Base-by-base conservation (phyloP, 1,284 basidiomycete genomes). In the Pseudozyma hubeiensis region DNA sequence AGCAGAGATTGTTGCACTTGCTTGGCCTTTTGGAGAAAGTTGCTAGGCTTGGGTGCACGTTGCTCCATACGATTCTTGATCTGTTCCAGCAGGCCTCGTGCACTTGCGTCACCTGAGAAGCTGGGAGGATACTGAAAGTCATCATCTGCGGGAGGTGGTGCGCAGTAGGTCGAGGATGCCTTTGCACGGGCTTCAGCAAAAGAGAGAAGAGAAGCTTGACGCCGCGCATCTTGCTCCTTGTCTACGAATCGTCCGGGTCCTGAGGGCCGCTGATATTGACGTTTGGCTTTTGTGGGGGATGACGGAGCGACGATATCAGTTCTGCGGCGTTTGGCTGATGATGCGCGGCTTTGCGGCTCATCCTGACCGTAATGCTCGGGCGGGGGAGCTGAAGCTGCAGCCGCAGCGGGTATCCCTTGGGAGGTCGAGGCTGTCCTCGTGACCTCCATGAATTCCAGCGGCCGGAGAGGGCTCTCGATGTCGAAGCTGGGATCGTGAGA, bases 1-100 rank as follows among this genome's bases (percentile, higher is more conserved):
- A 68, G 43, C 33, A 73, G 35, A 10, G 64, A 63, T 57, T 73
- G 64, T 44, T 73, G 70, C 7, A 68, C 70, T 51, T 67, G 53
- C 16, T 73, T 67, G 0, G 70, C 70, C 30, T 55, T 67, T 13
- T 65, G 63, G 30, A 73, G 39, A 9, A 73, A 73, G 31, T 48
- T 63, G 43, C 63, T 66, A 0, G 55, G 35, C 34, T 63, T 57
- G 14, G 61, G 44, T 17, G 44, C 59, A n/a, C 54, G 64, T 16
- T 58, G 53, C 1, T 59, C 49, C 40, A 63, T 64, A 30, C 66
- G 56, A 9, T 64, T 64, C 49, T 64, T 64, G 53, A 69, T 69
- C 53, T 69, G 66, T 10, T 54, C 61, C 9, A 69, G 54, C 30
- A 69, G 30, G 2, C 61, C 66, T 4, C 66, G 56, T 30, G 66